Evolutionary conservation across 2,329 filamentous ascomycete genomes (phyloP), one percentile per base, ranked within the genome.

Genomic region (Neofusicoccum cordaticola): DNA sequence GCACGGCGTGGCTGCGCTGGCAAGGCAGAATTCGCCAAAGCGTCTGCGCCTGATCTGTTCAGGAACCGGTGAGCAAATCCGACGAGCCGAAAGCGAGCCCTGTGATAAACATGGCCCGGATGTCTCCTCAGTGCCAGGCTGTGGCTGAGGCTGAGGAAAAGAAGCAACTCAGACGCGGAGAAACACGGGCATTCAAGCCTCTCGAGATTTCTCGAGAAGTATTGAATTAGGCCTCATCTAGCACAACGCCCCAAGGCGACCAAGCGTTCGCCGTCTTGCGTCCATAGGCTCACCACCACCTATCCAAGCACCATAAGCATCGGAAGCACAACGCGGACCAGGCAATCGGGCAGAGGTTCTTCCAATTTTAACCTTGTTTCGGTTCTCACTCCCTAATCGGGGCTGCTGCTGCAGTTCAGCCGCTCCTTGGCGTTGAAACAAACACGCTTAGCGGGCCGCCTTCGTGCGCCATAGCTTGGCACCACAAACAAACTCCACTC

Each of bases 381-480:
- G 56, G 45, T 37, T 60, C 27, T 47, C 17, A 11, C 19, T 47
- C 42, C 56, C 42, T 27, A 35, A 47, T 60, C 31, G 9, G n/a
- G 41, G 27, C 37, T 31, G 27, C 27, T 60, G 27, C 27, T 47
- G 56, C 56, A 45, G 9, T n/a, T 60, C 56, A 60, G 56, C 56
- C 42, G 56, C 56, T 35, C 56, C 41, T 60, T 60, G 56, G 56
- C 56, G 44, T 13, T 52, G 45, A 13, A 37, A 45, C 53, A 35
- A 58, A 58, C 53, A 45, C 27, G 37, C 41, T 31, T 60, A 60
- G 56, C 53, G 22, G 41, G 41, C 53, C 53, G 53, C 53, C 53
- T 19, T 42, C 41, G 37, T 37, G 27, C 56, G 42, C 56, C 56
- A 60, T 42, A 34, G 13, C 41, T 60, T 37, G 41, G 56, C 56